Base-by-base conservation (phyloP, 2,329 filamentous ascomycete species). In the Drechslera avenae region DNA sequence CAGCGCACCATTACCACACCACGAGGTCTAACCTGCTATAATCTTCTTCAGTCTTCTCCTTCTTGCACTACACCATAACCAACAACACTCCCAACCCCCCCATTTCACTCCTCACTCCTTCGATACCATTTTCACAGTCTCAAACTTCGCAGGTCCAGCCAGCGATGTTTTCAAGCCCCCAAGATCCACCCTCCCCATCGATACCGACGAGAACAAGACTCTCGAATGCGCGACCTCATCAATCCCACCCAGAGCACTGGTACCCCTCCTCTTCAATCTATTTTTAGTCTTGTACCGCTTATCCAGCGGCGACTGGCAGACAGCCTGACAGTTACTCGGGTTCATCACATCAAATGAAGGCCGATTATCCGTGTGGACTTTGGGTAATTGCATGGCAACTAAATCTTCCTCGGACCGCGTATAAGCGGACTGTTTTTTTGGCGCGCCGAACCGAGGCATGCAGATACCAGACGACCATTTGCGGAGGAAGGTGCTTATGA, bases 231-330 rank as follows among this genome's bases (percentile, higher is more conserved):
- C 10, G 5, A 28, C 26, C 9, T 5, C 33, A 35, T 35, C 16
- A 17, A 9, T 35, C 10, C 16, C 33, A 17, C 3, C 14, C 8
- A 12, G 26, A 3, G 9, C 26, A 13, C 10, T 21, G 5, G 18
- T 30, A 5, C 14, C 37, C 16, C 7, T 28, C 12, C 34, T 28
- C 8, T 13, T 21, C 13, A 31, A 34, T 4, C 26, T 7, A 9
- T 37, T 37, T 6, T 31, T 46, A 6, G 21, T 10, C 28, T 12
- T 13, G 17, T 48, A 42, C 10, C 49, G 36, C 14, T 52, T 52
- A 5, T 42, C 49, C 2, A 52, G 34, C 10, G 44, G 44, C 9
- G 49, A 52, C 13, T 52, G 44, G 3, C 44, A 52, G 7, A 52
- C 19, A 5, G 42, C 47, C 5, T 32, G 37, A 19, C 43, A 42